A percentile compares a stretch with the other conserved stretches of the same genome.
These are phyloP conservation scores for Trichoderma cornu-damae DNA, from an alignment of 2,329 filamentous ascomycete genomes.

Conservation along the genomic window DNA sequence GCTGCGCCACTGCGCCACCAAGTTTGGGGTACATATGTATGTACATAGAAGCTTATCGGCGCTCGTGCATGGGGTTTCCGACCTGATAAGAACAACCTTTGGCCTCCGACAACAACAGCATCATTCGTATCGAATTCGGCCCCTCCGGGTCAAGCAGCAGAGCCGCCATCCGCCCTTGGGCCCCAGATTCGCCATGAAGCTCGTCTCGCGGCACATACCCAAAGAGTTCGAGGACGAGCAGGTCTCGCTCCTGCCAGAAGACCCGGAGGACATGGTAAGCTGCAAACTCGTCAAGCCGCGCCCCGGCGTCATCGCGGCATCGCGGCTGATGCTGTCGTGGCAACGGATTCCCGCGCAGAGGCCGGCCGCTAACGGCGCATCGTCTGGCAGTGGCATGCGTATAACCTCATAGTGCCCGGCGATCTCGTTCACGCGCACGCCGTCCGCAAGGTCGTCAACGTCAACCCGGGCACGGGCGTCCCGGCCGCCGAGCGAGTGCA, in stretches of 20 bases:
- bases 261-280: conserved; percentile 45
- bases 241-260: conserved; percentile 41
- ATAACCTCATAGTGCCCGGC: conserved; percentile 53
- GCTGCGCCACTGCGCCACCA: background rate
- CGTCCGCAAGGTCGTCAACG: conserved; percentile 50
- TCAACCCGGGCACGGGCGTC: conserved; percentile 46
- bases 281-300: conserved; percentile 16
- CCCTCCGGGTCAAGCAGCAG: background rate
- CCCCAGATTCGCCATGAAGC: conserved; percentile 33
- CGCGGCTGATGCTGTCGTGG: background rate
- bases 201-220: conserved; percentile 35
- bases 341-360: no score
- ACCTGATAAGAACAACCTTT: background rate
- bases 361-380: background rate
- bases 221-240: conserved; percentile 38
- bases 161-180: background rate
- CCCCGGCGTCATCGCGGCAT: conserved; percentile 5
- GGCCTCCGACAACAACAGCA: background rate
- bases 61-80: background rate
- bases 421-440: conserved; percentile 53
- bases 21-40: no score
- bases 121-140: background rate
- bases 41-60: conserved; percentile 4
- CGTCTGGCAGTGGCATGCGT: conserved; percentile 50
- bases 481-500: conserved; percentile 49